These are phyloP conservation scores for Psidium friedrichsthalianum DNA, from an alignment of 345 rosid genomes.

Conservation along the genomic window DNA sequence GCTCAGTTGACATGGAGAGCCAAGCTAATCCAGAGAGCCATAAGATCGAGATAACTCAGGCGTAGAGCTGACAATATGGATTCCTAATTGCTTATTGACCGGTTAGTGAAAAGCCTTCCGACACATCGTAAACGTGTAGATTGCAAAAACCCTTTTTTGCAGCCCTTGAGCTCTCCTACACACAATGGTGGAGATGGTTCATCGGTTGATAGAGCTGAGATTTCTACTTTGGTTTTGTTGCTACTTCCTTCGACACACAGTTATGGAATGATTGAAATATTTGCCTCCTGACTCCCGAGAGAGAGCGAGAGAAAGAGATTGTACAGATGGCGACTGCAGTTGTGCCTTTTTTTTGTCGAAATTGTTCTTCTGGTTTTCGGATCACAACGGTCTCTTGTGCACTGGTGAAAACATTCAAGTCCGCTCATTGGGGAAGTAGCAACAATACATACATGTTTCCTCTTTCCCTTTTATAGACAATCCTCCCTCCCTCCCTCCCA, in stretches of 20 bases:
- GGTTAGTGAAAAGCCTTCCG: not conserved
- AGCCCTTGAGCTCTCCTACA: not conserved
- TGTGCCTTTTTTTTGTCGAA: not conserved
- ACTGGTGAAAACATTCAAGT: not conserved
- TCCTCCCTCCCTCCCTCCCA: not conserved
- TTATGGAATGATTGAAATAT: not conserved
- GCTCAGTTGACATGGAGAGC: slow-evolving; percentile 25
- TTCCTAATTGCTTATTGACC: not conserved
- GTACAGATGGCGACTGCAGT: not conserved
- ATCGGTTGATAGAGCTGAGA: not conserved
- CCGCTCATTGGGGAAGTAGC: not conserved
- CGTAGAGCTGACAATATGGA: slow-evolving; percentile 15
- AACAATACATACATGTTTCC: not conserved
- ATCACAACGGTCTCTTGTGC: not conserved
- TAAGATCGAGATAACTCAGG: slow-evolving; percentile 15
- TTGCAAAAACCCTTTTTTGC: not conserved
- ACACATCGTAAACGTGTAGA: slow-evolving; percentile 1
- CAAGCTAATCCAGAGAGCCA: slow-evolving; percentile 21
- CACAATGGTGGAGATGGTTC: not conserved
- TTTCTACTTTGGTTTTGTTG: not conserved
- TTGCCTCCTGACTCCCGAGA: not conserved
- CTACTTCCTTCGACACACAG: not conserved
- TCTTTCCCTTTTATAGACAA: not conserved
- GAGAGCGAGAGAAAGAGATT: not conserved
- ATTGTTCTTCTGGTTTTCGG: not conserved